Evolutionary conservation across 164 flowering plant genomes (phyloP).

Genomic region (Berberis vulgaris): DNA sequence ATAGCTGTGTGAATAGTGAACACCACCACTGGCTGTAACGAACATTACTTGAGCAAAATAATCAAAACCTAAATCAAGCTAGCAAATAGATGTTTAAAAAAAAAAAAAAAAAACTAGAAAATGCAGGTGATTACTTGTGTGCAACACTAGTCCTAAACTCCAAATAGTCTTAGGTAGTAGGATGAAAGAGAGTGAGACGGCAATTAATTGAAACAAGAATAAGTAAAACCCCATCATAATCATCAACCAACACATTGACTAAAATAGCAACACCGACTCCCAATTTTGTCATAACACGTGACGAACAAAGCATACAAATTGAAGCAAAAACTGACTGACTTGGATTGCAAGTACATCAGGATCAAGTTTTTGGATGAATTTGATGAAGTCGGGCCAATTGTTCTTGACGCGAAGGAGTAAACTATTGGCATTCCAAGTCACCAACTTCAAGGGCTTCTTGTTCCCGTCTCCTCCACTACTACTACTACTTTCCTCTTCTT

Average conservation of each 20-base stretch:
- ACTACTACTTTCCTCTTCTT: conserved; percentile 2
- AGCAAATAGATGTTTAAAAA: too few relatives aligned
- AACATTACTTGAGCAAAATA: too few relatives aligned
- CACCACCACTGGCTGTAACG: too few relatives aligned
- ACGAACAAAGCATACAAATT: background rate
- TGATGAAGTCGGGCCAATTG: conserved; percentile 71
- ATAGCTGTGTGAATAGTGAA: too few relatives aligned
- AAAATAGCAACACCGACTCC: conserved; percentile 38
- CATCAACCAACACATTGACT: conserved; percentile 7
- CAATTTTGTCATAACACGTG: background rate
- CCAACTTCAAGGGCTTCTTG: conserved; percentile 68
- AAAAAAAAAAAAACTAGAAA: too few relatives aligned
- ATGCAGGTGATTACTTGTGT: too few relatives aligned
- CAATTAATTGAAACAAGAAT: too few relatives aligned
- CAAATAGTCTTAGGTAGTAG: too few relatives aligned
- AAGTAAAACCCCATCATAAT: too few relatives aligned
- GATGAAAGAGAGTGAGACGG: too few relatives aligned
- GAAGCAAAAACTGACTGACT: conserved; percentile 25
- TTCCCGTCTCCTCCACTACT: conserved; percentile 11
- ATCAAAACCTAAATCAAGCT: too few relatives aligned
- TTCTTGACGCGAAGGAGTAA: conserved; percentile 82
- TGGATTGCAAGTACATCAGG: conserved; percentile 94
- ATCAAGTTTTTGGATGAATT: conserved; percentile 49
- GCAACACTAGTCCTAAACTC: too few relatives aligned
- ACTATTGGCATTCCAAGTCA: conserved; percentile 98